Conservation (phyloP, 192 early-diverging fungal species). For the Glomus cerebriforme region DNA sequence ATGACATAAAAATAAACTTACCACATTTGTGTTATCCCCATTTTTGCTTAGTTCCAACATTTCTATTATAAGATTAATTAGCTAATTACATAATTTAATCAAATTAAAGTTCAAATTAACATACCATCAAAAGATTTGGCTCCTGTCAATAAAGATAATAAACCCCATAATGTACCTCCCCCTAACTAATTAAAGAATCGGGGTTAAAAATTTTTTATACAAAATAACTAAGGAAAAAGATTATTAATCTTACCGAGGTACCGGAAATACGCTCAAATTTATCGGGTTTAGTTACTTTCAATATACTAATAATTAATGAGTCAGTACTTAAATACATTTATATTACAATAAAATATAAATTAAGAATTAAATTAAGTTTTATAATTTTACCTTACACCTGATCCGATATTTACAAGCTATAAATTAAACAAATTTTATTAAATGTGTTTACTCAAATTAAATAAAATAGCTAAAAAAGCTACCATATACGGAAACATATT, state of each 20-base stretch:
- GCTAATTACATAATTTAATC: background rate
- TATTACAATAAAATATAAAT: background rate
- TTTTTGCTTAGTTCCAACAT: slow-evolving; percentile 84
- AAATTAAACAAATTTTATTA: slow-evolving; percentile 4
- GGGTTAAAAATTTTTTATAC: background rate
- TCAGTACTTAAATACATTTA: background rate
- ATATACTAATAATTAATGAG: slow-evolving; percentile 54
- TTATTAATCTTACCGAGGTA: slow-evolving; percentile 55
- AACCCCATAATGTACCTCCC: slow-evolving; percentile 95
- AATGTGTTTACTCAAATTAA: background rate
- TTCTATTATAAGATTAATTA: slow-evolving; percentile 40
- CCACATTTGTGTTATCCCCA: slow-evolving; percentile 90
- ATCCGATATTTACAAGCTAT: slow-evolving; percentile 94
- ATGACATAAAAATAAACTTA: slow-evolving; percentile 35
- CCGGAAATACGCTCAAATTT: slow-evolving; percentile 89
- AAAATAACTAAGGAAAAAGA: background rate
- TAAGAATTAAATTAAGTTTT: background rate
- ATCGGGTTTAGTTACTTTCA: slow-evolving; percentile 89
- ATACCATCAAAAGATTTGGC: slow-evolving; percentile 86
- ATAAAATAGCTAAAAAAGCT: slow-evolving; percentile 25
- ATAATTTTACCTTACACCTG: slow-evolving; percentile 83
- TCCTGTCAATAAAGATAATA: slow-evolving; percentile 84
- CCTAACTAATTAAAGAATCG: slow-evolving; percentile 61
- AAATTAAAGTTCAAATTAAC: background rate
- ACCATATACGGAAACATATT: slow-evolving; percentile 90